Base-by-base conservation (phyloP, 164 flowering plant species). In the Nelumbo lutea region DNA sequence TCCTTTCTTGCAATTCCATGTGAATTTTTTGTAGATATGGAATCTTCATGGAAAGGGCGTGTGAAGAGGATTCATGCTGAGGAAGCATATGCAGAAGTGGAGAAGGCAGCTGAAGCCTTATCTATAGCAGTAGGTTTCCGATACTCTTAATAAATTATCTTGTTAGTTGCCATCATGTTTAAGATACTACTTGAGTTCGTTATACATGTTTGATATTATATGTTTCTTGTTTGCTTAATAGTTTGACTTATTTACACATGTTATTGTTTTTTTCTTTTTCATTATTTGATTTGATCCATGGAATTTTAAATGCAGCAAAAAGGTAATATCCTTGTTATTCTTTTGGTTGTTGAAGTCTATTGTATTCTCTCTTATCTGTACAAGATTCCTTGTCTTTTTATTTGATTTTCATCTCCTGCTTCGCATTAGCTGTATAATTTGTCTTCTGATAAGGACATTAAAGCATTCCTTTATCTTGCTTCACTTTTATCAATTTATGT, bases 21-120 rank as follows among this genome's bases (percentile, higher is more conserved):
- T 76, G 97, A 89, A 1, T 95, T 95, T 81, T 90, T 95, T 73
- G 92, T 84, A 73, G 97, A 87, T 68, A 85, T 92, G 88, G 99
- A 95, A 66, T 88, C 87, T 64, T 77, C 93, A 39, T 95, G 99
- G 97, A 92, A 85, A 81, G 88, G 93, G 48, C 97, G 97, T 64
- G 88, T 95, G 58, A 92, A 86, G 79, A 88, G 83, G 69, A 81
- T 86, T 48, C 99, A 92, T 77, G 74, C 93, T 64, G 88, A 85
- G 69, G 86, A 88, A 68, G 86, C 76, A 62, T 82, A 78, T 74
- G 70, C 63, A 13, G 93, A 87, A 76, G 99, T 95, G 64, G 94
- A 90, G 73, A 78, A 75, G 66, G 94, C 96, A 52, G 91, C 94
- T 50, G 81, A 83, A 70, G 83, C 84, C 61, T 84, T 95, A 62